These are phyloP conservation scores for Pseudevernia furfuracea DNA, from an alignment of 495 filamentous ascomycete genomes.

Conservation along the genomic window DNA sequence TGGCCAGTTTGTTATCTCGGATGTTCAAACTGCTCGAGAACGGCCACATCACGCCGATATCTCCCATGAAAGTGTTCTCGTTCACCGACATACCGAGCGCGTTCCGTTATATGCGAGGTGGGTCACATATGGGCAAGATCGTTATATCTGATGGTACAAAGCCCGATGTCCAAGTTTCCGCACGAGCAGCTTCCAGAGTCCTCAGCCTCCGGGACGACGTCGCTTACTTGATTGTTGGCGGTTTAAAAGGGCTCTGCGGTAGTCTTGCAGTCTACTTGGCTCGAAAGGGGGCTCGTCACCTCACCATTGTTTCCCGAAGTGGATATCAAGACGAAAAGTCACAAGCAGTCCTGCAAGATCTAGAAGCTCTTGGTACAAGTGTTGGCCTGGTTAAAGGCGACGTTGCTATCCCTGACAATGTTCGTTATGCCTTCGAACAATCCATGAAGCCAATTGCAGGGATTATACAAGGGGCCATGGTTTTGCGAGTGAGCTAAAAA, in stretches of 20 bases:
- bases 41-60: no score
- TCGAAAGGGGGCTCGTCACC: conserved; percentile 26
- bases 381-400: no score
- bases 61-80: no score
- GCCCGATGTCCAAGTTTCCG: conserved; percentile 20
- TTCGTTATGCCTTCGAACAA: conserved; percentile 15
- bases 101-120: conserved; percentile 33
- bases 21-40: no score
- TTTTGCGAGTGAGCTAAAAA: conserved; percentile 33
- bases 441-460: conserved; percentile 31
- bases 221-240: conserved; percentile 36
- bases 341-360: background rate
- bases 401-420: conserved; percentile 21
- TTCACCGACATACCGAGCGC: conserved; percentile 25
- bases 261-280: conserved; percentile 32
- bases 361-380: no score
- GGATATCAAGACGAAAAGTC: conserved; percentile 6
- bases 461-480: conserved; percentile 38
- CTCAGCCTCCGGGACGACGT: conserved; percentile 22
- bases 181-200: conserved; percentile 23
- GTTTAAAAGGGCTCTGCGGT: conserved; percentile 33
- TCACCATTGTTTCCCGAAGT: conserved; percentile 22
- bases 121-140: conserved; percentile 41
- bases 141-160: conserved; percentile 30
- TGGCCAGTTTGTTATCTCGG: no score